Base-by-base conservation (phyloP, 2,329 filamentous ascomycete genomes). In the Cryphonectria naterciae region DNA sequence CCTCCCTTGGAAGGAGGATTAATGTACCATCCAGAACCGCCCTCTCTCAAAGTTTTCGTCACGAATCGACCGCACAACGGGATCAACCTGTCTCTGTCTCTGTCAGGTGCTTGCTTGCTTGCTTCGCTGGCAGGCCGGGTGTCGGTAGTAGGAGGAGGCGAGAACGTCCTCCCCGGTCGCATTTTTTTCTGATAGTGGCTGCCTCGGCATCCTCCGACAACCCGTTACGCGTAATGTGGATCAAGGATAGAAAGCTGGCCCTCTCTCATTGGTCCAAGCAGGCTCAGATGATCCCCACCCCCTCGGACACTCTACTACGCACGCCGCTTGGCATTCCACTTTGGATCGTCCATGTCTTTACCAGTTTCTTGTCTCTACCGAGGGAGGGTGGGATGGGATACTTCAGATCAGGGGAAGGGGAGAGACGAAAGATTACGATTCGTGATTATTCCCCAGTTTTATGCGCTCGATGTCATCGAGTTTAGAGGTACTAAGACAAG, bases 181-280 rank as follows among this genome's bases (percentile, higher is more conserved):
- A 2, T 19, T 49, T 49, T 49, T 49, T n/a, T 8, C 5, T 49
- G 5, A 8, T 19, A 49, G 43, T 65, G 39, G 39, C 39, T 15
- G 39, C 8, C n/a, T 35, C 58, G 58, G 58, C 7, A 61, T n/a
- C 58, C 58, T 61, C 58, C 58, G 58, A 61, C 58, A 35, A 17
- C 19, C 35, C 32, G 58, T 61, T 61, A 61, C 58, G 58, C 58
- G 58, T 61, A 61, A n/a, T 61, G 58, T 64, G 61, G 41, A 46
- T 32, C 61, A 7, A 43, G 17, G 25, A 46, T 43, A 28, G 37
- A 41, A 7, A 19, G 17, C 4, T 22, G 22, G 13, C 3, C 37
- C 15, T 28, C n/a, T 10, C n/a, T 39, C n/a, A 64, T 41, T 46
- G 41, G 61, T 8, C 60, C 60, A 62, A 7, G 54, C 19, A 41